phyloP scores from a whole-genome alignment of 2,329 filamentous ascomycete genomes.

The Talaromyces verruculosus region DNA sequence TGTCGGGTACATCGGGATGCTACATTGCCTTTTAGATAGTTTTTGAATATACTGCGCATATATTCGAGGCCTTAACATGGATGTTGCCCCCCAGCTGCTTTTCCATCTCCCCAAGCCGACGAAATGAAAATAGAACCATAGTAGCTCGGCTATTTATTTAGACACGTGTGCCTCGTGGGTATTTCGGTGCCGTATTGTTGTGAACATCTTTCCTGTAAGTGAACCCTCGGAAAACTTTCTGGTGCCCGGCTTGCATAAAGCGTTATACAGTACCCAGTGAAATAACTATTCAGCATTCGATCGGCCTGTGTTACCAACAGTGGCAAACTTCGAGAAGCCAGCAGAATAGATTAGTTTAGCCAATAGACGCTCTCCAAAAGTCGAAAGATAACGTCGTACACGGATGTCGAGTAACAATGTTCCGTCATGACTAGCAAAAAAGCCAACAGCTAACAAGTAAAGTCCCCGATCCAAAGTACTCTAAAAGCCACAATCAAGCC shows the following conservation, averaged over 20 bases:
- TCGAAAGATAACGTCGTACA: not conserved
- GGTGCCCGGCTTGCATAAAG: not conserved
- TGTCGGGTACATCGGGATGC: not conserved
- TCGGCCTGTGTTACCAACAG: slow-evolving; percentile 7
- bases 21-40: not conserved
- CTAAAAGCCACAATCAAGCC: not conserved
- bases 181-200: not conserved
- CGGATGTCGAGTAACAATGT: slow-evolving; percentile 1
- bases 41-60: not conserved
- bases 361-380: not conserved
- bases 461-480: not conserved
- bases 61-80: not conserved
- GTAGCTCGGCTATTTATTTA: not conserved
- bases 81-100: not conserved
- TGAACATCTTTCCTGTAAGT: not conserved
- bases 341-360: not conserved
- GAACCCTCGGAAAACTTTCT: not conserved
- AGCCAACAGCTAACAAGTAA: not conserved
- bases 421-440: not conserved
- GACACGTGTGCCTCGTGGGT: not conserved
- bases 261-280: not conserved
- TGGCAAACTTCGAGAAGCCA: slow-evolving; percentile 12
- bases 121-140: not conserved
- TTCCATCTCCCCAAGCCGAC: not conserved
- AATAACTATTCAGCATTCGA: not conserved